Base-by-base conservation (phyloP, 139 green algal species). In the Picochlorum sp. region DNA sequence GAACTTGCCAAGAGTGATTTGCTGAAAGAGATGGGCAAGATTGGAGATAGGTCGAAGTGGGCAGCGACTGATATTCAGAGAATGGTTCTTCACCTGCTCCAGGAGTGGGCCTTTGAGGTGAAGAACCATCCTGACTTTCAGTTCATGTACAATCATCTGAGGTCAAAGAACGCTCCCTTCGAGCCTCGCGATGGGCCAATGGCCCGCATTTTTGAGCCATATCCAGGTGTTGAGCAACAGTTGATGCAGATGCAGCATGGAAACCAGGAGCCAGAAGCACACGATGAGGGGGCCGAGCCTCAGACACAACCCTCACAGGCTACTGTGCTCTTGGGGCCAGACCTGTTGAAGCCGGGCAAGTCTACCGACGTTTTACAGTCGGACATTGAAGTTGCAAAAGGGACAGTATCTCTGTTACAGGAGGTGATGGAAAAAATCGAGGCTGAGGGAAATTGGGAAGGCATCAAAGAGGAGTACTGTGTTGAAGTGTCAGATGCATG, bases 31-130 rank as follows among this genome's bases (percentile, higher is more conserved):
- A 54, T 72, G 20, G 13, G 28, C n/a, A 44, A 38, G 49, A 24
- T 72, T 23, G 32, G 49, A 13, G 66, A 72, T 28, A 30, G 56
- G 26, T 70, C 62, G 3, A 15, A 45, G 11, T 69, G 62, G 62
- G 45, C 49, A 16, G 10, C 56, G 10, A 20, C 66, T 0, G n/a
- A 72, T 28, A 41, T 72, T 32, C 66, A 72, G 37, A 13, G 20
- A 14, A 54, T 60, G 18, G 66, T 72, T n/a, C 16, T 72, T 41
- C 26, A 54, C 15, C 28, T 72, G 66, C 14, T 72, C 8, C 66
- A 72, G 54, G 66, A 72, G 28, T 72, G 66, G 66, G 66, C 66
- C 21, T 65, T 61, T 62, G 30, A 32, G 23, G 24, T 72, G 14
- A 58, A 47, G 11, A 37, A 20, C 5, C 47, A 54, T 54, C 13